A percentile compares a stretch with the other conserved stretches of the same genome.
These are phyloP conservation scores for Suhomyces faveliae DNA, from an alignment of 805 yeast species.

Conservation along the genomic window DNA sequence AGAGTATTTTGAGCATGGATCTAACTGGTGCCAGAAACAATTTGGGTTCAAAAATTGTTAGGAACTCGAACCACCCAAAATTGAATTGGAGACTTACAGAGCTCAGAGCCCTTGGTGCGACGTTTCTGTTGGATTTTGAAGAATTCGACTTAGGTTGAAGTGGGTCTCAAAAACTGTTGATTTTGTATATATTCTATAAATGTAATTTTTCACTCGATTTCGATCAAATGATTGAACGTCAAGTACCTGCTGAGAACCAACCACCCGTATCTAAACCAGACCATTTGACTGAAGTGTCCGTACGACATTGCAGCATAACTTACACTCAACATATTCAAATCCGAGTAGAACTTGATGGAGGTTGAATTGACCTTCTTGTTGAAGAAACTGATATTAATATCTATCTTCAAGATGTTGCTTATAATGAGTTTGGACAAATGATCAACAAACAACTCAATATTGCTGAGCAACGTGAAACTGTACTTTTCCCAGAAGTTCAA, in stretches of 20 bases:
- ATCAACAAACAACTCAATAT: slow-evolving; percentile 38
- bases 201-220: slow-evolving; percentile 4
- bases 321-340: slow-evolving; percentile 39
- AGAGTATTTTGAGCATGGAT: slow-evolving; percentile 87
- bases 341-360: slow-evolving; percentile 40
- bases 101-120: too few species aligned
- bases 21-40: slow-evolving; percentile 51
- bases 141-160: background rate
- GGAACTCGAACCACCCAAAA: too few species aligned
- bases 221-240: slow-evolving; percentile 65
- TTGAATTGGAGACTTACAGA: too few species aligned
- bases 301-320: slow-evolving; percentile 70
- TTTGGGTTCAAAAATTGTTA: slow-evolving; percentile 40
- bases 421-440: slow-evolving; percentile 33
- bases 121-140: too few species aligned
- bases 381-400: slow-evolving; percentile 40
- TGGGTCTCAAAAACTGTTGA: slow-evolving; percentile 31
- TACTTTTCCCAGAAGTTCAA: slow-evolving; percentile 48
- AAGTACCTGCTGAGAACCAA: slow-evolving; percentile 71
- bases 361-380: slow-evolving; percentile 17
- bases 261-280: slow-evolving; percentile 95
- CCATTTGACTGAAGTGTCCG: slow-evolving; percentile 88
- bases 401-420: slow-evolving; percentile 29
- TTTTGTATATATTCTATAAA: background rate
- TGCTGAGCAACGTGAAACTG: slow-evolving; percentile 45